Percentiles rank a stretch among this genome's conserved stretches.
Evolutionary conservation across 495 filamentous ascomycete genomes (phyloP).

Genomic region (Aspergillus coremiiformis): DNA sequence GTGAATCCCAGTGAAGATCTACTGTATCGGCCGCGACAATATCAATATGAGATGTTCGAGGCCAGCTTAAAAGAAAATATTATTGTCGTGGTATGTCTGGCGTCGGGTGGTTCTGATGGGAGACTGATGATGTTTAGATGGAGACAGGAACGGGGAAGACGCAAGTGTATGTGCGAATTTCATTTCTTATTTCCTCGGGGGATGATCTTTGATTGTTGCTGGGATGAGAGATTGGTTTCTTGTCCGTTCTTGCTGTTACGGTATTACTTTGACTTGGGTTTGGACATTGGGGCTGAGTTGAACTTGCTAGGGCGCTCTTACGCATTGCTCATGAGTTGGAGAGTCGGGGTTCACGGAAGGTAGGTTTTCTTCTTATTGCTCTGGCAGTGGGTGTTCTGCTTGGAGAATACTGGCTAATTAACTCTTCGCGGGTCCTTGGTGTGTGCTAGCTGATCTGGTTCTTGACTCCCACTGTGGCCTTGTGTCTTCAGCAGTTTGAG

Average conservation of each 20-base stretch:
- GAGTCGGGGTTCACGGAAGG: conserved; percentile 49
- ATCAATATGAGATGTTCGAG: conserved; percentile 88
- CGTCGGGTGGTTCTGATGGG: too few relatives aligned
- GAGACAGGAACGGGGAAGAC: conserved; percentile 93
- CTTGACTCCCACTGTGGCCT: conserved; percentile 65
- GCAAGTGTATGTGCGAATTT: conserved; percentile 56
- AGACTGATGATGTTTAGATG: conserved; percentile 51
- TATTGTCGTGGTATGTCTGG: conserved; percentile 69
- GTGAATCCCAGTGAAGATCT: conserved; percentile 6
- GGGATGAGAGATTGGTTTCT: too few relatives aligned
- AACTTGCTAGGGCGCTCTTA: conserved; percentile 55
- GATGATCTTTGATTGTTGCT: too few relatives aligned
- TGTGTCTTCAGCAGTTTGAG: conserved; percentile 65
- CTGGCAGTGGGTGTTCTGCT: neutral
- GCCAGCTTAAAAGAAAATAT: conserved; percentile 71
- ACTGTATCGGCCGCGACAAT: conserved; percentile 50
- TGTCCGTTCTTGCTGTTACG: neutral
- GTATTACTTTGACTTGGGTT: neutral
- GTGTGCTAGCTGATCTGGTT: conserved; percentile 70
- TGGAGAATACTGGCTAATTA: neutral
- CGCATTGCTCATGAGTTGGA: conserved; percentile 75
- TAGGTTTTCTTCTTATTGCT: conserved; percentile 22
- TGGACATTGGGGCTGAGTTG: neutral
- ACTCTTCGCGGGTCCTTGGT: neutral
- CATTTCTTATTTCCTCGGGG: neutral